Evolutionary conservation across 2,329 filamentous ascomycete species (phyloP).

Genomic region (Paraphoma chrysanthemicola): DNA sequence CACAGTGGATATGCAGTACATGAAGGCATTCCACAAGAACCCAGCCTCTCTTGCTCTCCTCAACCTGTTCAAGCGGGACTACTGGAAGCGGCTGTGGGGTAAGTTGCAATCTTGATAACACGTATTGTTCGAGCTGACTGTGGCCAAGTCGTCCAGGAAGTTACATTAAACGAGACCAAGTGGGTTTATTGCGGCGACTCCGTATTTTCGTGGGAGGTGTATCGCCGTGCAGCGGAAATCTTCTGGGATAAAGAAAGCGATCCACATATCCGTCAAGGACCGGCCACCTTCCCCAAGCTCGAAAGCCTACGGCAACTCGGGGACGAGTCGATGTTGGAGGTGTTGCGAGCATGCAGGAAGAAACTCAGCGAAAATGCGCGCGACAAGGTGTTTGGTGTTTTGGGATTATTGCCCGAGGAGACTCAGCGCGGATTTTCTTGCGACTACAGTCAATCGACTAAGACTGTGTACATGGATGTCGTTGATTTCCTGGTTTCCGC

Average conservation of each 20-base stretch:
- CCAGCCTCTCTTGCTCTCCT: slow-evolving; percentile 35
- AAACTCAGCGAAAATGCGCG: slow-evolving; percentile 40
- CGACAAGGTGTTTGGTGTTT: slow-evolving; percentile 49
- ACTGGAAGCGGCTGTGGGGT: not conserved
- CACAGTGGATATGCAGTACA: slow-evolving; percentile 33
- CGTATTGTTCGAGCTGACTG: not conserved
- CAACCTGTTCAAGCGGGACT: slow-evolving; percentile 51
- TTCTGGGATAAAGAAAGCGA: slow-evolving; percentile 21
- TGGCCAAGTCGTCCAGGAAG: slow-evolving; percentile 3
- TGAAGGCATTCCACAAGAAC: slow-evolving; percentile 28
- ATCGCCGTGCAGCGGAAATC: slow-evolving; percentile 19
- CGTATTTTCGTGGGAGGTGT: slow-evolving; percentile 45
- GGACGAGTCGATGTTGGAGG: slow-evolving; percentile 26
- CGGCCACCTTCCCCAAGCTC: slow-evolving; percentile 20
- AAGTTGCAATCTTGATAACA: not conserved
- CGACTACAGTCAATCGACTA: slow-evolving; percentile 42
- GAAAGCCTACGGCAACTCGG: slow-evolving; percentile 12
- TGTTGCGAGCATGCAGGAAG: slow-evolving; percentile 28
- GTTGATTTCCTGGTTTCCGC: slow-evolving; percentile 39
- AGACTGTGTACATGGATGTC: slow-evolving; percentile 45
- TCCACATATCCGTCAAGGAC: slow-evolving; percentile 21
- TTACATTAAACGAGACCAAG: slow-evolving; percentile 45
- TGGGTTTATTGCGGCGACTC: slow-evolving; percentile 49
- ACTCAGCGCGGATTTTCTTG: slow-evolving; percentile 34
- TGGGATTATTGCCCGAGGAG: slow-evolving; percentile 40